phyloP scores from a whole-genome alignment of 1,139 yeast species.

The Taphrina communis region DNA sequence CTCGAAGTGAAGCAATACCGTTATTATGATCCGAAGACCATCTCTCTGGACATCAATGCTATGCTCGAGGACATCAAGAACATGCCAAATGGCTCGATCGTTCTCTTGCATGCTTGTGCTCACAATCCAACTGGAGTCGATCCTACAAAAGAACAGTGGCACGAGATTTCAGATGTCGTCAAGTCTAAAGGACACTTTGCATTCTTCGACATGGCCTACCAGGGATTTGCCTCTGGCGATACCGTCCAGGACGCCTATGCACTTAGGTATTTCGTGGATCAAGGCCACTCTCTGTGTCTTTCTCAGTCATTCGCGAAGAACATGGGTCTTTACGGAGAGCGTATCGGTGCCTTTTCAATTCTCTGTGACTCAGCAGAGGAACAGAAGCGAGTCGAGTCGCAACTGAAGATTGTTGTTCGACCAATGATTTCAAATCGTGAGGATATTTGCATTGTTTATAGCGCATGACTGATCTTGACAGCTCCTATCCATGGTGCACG shows the following conservation, averaged over 20 bases:
- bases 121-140: conserved; percentile 99
- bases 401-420: conserved; percentile 76
- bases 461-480: not conserved
- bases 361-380: conserved; percentile 53
- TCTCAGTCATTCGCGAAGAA: conserved; percentile 98
- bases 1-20: conserved; percentile 61
- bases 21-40: conserved; percentile 70
- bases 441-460: not conserved
- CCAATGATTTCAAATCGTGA: conserved; percentile 84
- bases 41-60: conserved; percentile 71
- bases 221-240: conserved; percentile 94
- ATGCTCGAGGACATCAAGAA: conserved; percentile 66
- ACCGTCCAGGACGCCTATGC: conserved; percentile 85
- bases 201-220: conserved; percentile 93
- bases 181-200: conserved; percentile 73
- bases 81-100: conserved; percentile 80
- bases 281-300: conserved; percentile 57
- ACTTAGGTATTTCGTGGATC: conserved; percentile 76
- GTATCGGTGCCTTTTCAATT: conserved; percentile 90
- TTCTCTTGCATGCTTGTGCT: conserved; percentile 92
- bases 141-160: conserved; percentile 87
- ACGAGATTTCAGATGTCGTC: conserved; percentile 66
- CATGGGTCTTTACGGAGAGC: conserved; percentile 97
- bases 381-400: conserved; percentile 65
- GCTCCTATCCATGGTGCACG: conserved; percentile 92